Conservation (phyloP, 2,329 filamentous ascomycete genomes). For the Aspergillus proliferans region DNA sequence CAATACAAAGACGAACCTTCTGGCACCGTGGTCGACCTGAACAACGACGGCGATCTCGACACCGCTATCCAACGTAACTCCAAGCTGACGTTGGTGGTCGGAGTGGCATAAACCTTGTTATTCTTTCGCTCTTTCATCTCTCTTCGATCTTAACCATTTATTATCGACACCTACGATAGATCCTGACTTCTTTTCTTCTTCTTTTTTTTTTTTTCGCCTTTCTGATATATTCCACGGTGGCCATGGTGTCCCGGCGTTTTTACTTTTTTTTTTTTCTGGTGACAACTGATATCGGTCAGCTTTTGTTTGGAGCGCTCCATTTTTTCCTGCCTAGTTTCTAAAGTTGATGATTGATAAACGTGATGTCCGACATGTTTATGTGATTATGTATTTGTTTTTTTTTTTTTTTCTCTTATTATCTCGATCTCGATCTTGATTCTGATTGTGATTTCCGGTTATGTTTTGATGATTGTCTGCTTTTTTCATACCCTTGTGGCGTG, state of each 20-base stretch:
- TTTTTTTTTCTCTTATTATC: not conserved
- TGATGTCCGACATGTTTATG: slow-evolving; percentile 25
- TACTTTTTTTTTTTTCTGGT: slow-evolving; percentile 1
- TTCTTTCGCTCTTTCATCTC: slow-evolving; percentile 8
- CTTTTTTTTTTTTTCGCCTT: not conserved
- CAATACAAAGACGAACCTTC: slow-evolving; percentile 81
- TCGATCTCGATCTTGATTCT: not conserved
- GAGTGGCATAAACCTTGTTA: slow-evolving; percentile 22
- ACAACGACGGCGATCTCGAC: slow-evolving; percentile 75
- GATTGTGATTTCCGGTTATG: not conserved
- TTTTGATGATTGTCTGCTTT: slow-evolving; percentile 4
- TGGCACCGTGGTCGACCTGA: slow-evolving; percentile 65
- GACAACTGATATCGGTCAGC: slow-evolving; percentile 2
- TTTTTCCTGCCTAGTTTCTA: slow-evolving; percentile 11
- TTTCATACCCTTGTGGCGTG: slow-evolving; percentile 3
- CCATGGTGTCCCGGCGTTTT: slow-evolving; percentile 21
- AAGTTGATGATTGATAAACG: slow-evolving; percentile 26
- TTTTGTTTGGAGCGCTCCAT: slow-evolving; percentile 19
- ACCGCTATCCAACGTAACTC: slow-evolving; percentile 75
- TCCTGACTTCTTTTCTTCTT: not conserved
- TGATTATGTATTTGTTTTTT: slow-evolving; percentile 24
- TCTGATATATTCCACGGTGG: slow-evolving; percentile 10
- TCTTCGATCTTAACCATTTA: not conserved
- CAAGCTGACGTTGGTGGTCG: slow-evolving; percentile 73
- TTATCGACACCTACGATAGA: slow-evolving; percentile 9